Evolutionary conservation across 1,284 basidiomycete species (phyloP), one percentile per base, ranked within the genome.

Genomic region (Kwoniella shivajii): DNA sequence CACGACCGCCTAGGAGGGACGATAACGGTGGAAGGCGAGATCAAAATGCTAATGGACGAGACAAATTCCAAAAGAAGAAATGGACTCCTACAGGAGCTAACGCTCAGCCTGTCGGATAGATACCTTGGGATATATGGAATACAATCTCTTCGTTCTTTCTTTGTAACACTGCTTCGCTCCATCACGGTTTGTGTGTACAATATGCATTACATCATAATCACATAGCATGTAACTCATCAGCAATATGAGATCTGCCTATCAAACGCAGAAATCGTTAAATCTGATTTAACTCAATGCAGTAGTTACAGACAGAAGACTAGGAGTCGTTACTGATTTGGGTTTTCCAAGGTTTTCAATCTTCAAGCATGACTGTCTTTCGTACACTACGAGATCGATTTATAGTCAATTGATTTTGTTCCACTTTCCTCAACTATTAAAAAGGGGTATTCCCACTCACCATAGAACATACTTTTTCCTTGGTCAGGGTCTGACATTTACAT

Each of bases 51-150:
- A 36, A 59, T 34, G 41, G 41, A 14, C 54, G 64, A 10, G 43
- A 50, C 10, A 53, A 49, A 36, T 63, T 59, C 29, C 60, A 64
- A n/a, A 63, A 69, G 24, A 61, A 63, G 36, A 70, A 68, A 51
- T 78, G 73, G 70, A 61, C 72, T 56, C 74, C 74, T 20, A 78
- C 75, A 3, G 76, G 76, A 34, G 71, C 76, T 6, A 78, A 78
- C 50, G 75, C 75, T 31, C 55, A 74, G 29, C 33, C 58, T 16
- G 73, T 78, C 10, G 70, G 68, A 10, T 70, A 60, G 49, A 16
- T 6, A 29, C 24, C 10, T 20, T 39, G 29, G n/a, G n/a, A n/a
- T n/a, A n/a, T n/a, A n/a, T n/a, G n/a, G n/a, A n/a, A n/a, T n/a
- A 16, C 14, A 42, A n/a, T 18, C 4, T 11, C 6, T 22, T 14